Evolutionary conservation across 1,139 yeast genomes (phyloP).

Genomic region (Geotrichum aggregatum): DNA sequence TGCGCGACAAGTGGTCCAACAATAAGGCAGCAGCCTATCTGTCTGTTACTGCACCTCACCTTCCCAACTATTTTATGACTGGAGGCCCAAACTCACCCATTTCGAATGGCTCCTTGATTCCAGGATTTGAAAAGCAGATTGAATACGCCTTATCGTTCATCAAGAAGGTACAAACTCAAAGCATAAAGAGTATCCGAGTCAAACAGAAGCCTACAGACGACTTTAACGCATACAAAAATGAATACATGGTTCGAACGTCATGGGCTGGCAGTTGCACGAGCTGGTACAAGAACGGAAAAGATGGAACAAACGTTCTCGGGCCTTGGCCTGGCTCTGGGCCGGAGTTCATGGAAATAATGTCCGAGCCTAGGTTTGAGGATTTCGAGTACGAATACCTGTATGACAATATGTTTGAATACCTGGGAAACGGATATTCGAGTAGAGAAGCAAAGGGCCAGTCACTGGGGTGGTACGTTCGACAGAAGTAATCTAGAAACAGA

Average conservation of each 20-base stretch:
- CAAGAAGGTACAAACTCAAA: slow-evolving; percentile 24
- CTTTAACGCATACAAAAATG: too few relatives aligned
- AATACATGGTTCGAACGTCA: background rate
- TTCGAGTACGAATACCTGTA: slow-evolving; percentile 23
- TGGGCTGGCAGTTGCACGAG: slow-evolving; percentile 1
- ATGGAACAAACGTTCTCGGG: slow-evolving; percentile 20
- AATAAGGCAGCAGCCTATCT: slow-evolving; percentile 23
- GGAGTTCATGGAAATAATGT: slow-evolving; percentile 23
- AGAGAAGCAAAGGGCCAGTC: slow-evolving; percentile 16
- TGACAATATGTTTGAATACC: slow-evolving; percentile 17
- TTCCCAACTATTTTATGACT: slow-evolving; percentile 26
- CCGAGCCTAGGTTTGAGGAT: slow-evolving; percentile 27
- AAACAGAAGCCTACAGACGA: background rate
- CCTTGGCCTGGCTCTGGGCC: slow-evolving; percentile 30
- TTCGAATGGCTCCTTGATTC: slow-evolving; percentile 25
- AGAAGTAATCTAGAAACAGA: too few relatives aligned
- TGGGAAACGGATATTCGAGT: slow-evolving; percentile 19
- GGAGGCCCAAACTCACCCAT: slow-evolving; percentile 26
- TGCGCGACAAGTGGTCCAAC: slow-evolving; percentile 19
- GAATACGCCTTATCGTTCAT: slow-evolving; percentile 22
- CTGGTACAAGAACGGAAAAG: slow-evolving; percentile 20
- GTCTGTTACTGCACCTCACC: slow-evolving; percentile 25
- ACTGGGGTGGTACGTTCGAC: slow-evolving; percentile 11
- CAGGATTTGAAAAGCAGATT: slow-evolving; percentile 24
- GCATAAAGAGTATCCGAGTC: slow-evolving; percentile 20